phyloP scores from a whole-genome alignment of 768 basidiomycete genomes.

The Daedaleopsis nitida region DNA sequence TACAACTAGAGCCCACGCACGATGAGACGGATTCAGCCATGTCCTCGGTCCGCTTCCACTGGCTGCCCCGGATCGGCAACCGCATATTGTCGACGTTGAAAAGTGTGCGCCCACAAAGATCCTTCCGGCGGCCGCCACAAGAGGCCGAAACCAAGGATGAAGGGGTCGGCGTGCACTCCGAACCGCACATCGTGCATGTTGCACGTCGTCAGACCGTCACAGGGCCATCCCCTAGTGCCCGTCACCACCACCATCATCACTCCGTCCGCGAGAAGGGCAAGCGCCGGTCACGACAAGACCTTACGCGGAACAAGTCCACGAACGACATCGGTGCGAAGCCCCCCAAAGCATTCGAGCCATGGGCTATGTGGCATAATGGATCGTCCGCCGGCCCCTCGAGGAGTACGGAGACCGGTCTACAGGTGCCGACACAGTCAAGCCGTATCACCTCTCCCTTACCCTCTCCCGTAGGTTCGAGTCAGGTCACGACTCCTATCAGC shows the following conservation, averaged over 20 bases:
- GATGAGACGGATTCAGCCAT: slow-evolving; percentile 78
- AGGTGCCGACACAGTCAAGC: slow-evolving; percentile 23
- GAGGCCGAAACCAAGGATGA: slow-evolving; percentile 25
- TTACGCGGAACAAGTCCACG: slow-evolving; percentile 24
- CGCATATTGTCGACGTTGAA: slow-evolving; percentile 53
- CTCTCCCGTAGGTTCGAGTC: slow-evolving; percentile 31
- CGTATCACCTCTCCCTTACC: slow-evolving; percentile 27
- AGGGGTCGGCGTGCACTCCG: slow-evolving; percentile 34
- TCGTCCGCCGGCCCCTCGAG: slow-evolving; percentile 28
- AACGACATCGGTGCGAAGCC: slow-evolving; percentile 21
- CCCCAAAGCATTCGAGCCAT: slow-evolving; percentile 17
- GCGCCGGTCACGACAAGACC: slow-evolving; percentile 22
- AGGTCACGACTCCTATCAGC: slow-evolving; percentile 17
- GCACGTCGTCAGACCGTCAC: slow-evolving; percentile 14
- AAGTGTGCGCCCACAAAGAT: slow-evolving; percentile 39
- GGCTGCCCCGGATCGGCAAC: slow-evolving; percentile 46
- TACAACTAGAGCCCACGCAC: slow-evolving; percentile 64
- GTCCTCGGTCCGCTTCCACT: slow-evolving; percentile 63
- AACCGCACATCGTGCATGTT: slow-evolving; percentile 27
- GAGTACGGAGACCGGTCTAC: slow-evolving; percentile 22
- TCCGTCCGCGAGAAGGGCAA: slow-evolving; percentile 31
- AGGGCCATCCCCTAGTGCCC: slow-evolving; percentile 20
- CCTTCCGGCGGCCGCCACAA: slow-evolving; percentile 24
- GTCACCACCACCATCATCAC: slow-evolving; percentile 16
- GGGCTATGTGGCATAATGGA: slow-evolving; percentile 19